These are phyloP conservation scores for Lactarius evosmus DNA, from an alignment of 768 basidiomycete species.

Conservation along the genomic window DNA sequence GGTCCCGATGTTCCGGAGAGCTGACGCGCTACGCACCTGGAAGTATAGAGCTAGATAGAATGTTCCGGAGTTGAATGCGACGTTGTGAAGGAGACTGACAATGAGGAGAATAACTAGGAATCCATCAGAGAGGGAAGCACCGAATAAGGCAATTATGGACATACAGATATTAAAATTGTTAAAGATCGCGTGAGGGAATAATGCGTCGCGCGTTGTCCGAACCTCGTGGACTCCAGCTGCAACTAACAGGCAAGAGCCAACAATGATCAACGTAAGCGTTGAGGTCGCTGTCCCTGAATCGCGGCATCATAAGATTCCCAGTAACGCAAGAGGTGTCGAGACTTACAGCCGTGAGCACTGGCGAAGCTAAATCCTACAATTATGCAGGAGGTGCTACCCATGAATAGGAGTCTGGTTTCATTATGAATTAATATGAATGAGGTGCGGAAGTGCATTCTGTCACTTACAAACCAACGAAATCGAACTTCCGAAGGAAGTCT, in stretches of 20 bases:
- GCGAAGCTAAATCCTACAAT: conserved; percentile 81
- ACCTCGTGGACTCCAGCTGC: conserved; percentile 66
- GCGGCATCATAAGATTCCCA: neutral
- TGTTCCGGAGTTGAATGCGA: conserved; percentile 80
- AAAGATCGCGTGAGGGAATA: conserved; percentile 68
- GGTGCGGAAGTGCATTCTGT: conserved; percentile 23
- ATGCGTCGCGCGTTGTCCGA: conserved; percentile 60
- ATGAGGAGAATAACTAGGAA: conserved; percentile 58
- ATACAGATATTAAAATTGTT: conserved; percentile 57
- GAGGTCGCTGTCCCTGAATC: conserved; percentile 58
- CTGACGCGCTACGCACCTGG: conserved; percentile 49
- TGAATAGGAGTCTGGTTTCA: conserved; percentile 58
- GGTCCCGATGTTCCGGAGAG: neutral
- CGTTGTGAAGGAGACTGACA: conserved; percentile 76
- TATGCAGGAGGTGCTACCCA: conserved; percentile 68
- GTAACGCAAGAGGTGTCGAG: conserved; percentile 6
- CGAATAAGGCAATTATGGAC: conserved; percentile 27
- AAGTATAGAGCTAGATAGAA: conserved; percentile 83
- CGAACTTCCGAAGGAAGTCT: conserved; percentile 54
- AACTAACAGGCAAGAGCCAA: conserved; percentile 54
- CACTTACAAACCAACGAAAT: conserved; percentile 76
- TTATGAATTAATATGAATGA: conserved; percentile 27
- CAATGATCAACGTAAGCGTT: conserved; percentile 57
- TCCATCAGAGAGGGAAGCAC: conserved; percentile 20
- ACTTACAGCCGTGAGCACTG: conserved; percentile 63